These are phyloP conservation scores for Beauveria sp. DNA, from an alignment of 2,329 filamentous ascomycete genomes.

Conservation along the genomic window DNA sequence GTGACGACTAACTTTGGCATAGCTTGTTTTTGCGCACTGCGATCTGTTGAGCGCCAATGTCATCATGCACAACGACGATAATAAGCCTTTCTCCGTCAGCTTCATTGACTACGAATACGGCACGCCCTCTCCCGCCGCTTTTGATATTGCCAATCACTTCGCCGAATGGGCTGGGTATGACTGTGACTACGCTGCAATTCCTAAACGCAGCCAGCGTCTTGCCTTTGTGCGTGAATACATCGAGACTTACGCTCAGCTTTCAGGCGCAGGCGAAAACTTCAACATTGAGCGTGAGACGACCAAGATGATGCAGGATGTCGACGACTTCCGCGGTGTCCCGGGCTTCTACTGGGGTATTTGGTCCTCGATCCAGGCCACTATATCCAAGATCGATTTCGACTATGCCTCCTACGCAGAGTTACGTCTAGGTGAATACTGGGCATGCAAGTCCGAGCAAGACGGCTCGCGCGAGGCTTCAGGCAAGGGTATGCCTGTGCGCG, in stretches of 20 bases:
- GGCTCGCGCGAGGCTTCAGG: slow-evolving; percentile 46
- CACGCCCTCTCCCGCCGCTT: slow-evolving; percentile 85
- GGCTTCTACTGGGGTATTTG: slow-evolving; percentile 92
- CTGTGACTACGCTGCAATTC: slow-evolving; percentile 80
- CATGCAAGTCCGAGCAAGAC: slow-evolving; percentile 71
- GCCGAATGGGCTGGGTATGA: slow-evolving; percentile 97
- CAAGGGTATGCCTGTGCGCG: slow-evolving; percentile 64
- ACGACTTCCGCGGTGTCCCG: slow-evolving; percentile 79
- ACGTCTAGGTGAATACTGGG: slow-evolving; percentile 84
- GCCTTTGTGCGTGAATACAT: slow-evolving; percentile 83
- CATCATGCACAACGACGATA: slow-evolving; percentile 56
- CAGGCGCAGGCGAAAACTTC: slow-evolving; percentile 34
- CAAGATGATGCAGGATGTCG: slow-evolving; percentile 71
- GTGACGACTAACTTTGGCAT: slow-evolving; percentile 2
- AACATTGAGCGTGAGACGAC: slow-evolving; percentile 56
- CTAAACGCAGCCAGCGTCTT: slow-evolving; percentile 66
- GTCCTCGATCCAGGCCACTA: slow-evolving; percentile 89
- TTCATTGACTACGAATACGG: slow-evolving; percentile 99
- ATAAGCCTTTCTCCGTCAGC: slow-evolving; percentile 43
- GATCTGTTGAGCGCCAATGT: slow-evolving; percentile 95
- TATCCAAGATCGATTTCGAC: slow-evolving; percentile 94
- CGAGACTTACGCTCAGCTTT: slow-evolving; percentile 56
- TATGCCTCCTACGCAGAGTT: slow-evolving; percentile 87
- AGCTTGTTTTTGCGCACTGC: slow-evolving; percentile 91
- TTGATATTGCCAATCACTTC: slow-evolving; percentile 97